A percentile compares a stretch with the other conserved stretches of the same genome.
Conservation (phyloP, 768 basidiomycete species). For the Naganishia randhawae region DNA sequence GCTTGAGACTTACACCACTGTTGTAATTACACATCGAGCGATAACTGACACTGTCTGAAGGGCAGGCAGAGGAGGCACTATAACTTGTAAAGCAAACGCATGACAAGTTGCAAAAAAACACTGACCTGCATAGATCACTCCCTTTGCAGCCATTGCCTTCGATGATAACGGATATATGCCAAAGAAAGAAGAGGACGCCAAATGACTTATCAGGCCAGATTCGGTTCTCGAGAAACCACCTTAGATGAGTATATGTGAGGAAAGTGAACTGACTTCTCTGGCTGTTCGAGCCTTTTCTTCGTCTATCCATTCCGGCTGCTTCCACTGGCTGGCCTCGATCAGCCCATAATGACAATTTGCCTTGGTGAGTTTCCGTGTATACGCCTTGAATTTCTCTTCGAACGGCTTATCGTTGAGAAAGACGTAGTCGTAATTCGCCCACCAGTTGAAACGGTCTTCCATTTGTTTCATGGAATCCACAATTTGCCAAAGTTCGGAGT, state of each 20-base stretch:
- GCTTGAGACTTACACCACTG: conserved; percentile 57
- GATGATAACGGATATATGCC: not conserved
- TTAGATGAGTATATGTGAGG: not conserved
- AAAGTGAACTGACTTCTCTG: conserved; percentile 50
- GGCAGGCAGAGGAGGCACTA: not conserved
- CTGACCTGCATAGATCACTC: not conserved
- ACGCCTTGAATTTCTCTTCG: conserved; percentile 66
- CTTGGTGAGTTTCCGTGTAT: conserved; percentile 59
- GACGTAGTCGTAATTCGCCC: conserved; percentile 73
- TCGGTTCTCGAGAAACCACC: not conserved
- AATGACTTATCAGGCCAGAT: not conserved
- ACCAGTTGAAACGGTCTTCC: conserved; percentile 82
- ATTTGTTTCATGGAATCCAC: conserved; percentile 67
- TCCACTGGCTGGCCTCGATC: conserved; percentile 64
- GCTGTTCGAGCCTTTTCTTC: conserved; percentile 62
- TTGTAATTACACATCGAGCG: not conserved
- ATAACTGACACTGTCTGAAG: not conserved
- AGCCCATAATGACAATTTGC: conserved; percentile 62
- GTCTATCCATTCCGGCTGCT: conserved; percentile 74
- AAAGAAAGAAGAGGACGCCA: too few relatives aligned
- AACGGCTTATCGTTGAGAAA: conserved; percentile 77
- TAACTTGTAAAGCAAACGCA: not conserved
- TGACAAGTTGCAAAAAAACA: too few relatives aligned
- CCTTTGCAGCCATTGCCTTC: not conserved
- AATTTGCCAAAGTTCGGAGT: conserved; percentile 54